Evolutionary conservation across 1,139 yeast genomes (phyloP), one percentile per base, ranked within the genome.

Genomic region (Taphrina pruni): DNA sequence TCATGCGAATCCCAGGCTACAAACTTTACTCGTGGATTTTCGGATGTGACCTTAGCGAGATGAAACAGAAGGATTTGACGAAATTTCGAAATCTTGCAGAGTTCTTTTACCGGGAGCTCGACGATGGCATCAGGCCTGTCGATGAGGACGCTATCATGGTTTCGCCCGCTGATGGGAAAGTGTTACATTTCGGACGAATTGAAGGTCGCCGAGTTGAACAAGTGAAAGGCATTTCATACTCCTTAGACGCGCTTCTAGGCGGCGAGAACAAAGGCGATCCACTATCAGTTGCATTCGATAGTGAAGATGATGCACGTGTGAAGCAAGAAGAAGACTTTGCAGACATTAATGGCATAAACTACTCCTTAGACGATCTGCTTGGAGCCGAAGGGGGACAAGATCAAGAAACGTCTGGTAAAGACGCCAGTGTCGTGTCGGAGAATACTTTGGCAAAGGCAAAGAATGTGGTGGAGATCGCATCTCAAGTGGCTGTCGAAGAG

Each of bases 221-320:
- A 78, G 98, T 95, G 62, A 95, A 95, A 79, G 99, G 99, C 8
- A 86, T 94, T 85, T 90, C 96, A 0, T 95, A 95, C 78, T 88
- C 97, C 1, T 84, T 94, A 17, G 95, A 90, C 74, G 95, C 97
- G 7, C 85, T 95, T 66, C 83, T 95, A 66, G 99, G 99, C 1
- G 83, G 88, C 55, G 75, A 70, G 73, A 75, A 71, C 38, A 69
- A 66, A 38, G 70, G 74, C 35, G 73, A 70, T 64, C 65, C 71
- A 43, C 72, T 72, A n/a, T 70, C 72, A 21, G 60, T 73, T 14
- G 65, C 68, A 12, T 70, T 73, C 65, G 74, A 72, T 17, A 64
- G 73, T 71, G 76, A 76, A 32, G 71, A 72, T 14, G 62, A 68
- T 12, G 54, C 70, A 26, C 64, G 68, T 3, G 51, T 71, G 65